These are phyloP conservation scores for Pichia sp. DNA, from an alignment of 1,139 yeast species.

Conservation along the genomic window DNA sequence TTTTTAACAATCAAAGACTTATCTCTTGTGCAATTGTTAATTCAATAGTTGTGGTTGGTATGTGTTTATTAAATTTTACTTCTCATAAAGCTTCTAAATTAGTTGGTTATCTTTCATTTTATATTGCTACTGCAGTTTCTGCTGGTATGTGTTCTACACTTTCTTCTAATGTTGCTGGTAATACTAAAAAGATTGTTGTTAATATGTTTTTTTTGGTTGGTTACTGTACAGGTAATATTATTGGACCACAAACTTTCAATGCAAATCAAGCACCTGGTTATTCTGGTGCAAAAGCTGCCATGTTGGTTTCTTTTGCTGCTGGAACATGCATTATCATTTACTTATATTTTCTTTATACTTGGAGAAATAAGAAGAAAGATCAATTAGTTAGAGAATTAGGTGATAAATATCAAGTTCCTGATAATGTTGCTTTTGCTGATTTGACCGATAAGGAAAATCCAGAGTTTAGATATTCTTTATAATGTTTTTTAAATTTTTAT, in stretches of 20 bases:
- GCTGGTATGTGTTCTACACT: slow-evolving; percentile 36
- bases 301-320: slow-evolving; percentile 26
- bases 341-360: slow-evolving; percentile 22
- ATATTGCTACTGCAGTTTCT: slow-evolving; percentile 38
- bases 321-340: slow-evolving; percentile 26
- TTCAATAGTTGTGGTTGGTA: slow-evolving; percentile 37
- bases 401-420: background rate
- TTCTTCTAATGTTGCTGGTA: slow-evolving; percentile 57
- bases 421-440: slow-evolving; percentile 5
- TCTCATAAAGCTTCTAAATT: slow-evolving; percentile 30
- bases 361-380: slow-evolving; percentile 12
- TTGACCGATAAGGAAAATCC: slow-evolving; percentile 7
- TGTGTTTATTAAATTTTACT: slow-evolving; percentile 47
- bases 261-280: slow-evolving; percentile 40
- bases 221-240: slow-evolving; percentile 60
- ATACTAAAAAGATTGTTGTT: slow-evolving; percentile 36
- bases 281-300: slow-evolving; percentile 40
- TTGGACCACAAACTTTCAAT: slow-evolving; percentile 48
- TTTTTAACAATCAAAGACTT: slow-evolving; percentile 14
- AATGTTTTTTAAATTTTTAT: background rate
- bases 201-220: slow-evolving; percentile 51
- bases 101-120: slow-evolving; percentile 40
- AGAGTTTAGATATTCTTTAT: background rate
- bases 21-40: slow-evolving; percentile 21
- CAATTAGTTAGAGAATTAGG: background rate